These are phyloP conservation scores for Aschersonia sp. DNA, from an alignment of 2,329 filamentous ascomycete genomes.

Conservation along the genomic window DNA sequence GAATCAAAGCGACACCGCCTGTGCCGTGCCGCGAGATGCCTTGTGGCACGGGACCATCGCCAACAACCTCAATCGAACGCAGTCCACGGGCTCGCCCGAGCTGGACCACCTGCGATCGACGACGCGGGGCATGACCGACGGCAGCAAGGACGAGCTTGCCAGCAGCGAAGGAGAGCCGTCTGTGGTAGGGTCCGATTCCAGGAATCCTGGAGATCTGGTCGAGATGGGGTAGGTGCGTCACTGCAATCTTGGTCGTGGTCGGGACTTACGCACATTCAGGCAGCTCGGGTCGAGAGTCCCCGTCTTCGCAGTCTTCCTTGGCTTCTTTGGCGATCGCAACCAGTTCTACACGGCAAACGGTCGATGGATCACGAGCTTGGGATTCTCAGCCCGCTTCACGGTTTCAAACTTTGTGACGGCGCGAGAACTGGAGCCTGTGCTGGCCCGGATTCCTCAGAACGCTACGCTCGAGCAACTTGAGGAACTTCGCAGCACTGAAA, in stretches of 20 bases:
- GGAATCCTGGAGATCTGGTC: constrained; percentile 33
- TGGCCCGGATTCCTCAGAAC: constrained; percentile 15
- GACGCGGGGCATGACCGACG: constrained; percentile 10
- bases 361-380: constrained; percentile 29
- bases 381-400: constrained; percentile 31
- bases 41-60: constrained; percentile 12
- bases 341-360: constrained; percentile 40
- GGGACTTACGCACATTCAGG: constrained; percentile 8
- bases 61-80: constrained; percentile 18
- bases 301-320: constrained; percentile 37
- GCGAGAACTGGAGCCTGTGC: constrained; percentile 24
- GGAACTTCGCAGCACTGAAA: constrained; percentile 14
- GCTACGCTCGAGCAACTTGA: constrained; percentile 16
- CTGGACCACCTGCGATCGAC: constrained; percentile 14
- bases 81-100: constrained; percentile 17
- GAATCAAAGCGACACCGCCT: constrained; percentile 14
- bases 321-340: constrained; percentile 31
- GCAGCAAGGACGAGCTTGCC: constrained; percentile 13
- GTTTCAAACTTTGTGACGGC: constrained; percentile 29
- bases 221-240: constrained; percentile 24
- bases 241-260: background rate
- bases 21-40: constrained; percentile 10
- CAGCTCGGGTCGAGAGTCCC: constrained; percentile 26
- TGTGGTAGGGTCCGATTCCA: constrained; percentile 11
- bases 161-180: constrained; percentile 11